These are phyloP conservation scores for Periconia macrospinosa DNA, from an alignment of 2,329 filamentous ascomycete genomes.

Conservation along the genomic window DNA sequence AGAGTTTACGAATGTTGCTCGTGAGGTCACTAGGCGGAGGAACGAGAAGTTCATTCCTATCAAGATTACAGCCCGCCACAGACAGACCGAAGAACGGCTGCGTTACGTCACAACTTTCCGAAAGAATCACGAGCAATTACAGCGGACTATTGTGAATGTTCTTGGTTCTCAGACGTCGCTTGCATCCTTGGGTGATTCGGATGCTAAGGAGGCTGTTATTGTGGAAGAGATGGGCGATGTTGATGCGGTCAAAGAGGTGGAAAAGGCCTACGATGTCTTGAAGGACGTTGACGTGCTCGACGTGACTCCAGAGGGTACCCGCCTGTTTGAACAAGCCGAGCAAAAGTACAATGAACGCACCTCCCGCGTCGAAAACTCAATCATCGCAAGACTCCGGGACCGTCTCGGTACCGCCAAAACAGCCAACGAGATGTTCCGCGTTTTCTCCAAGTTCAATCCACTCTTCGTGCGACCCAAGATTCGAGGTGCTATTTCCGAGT, in stretches of 20 bases:
- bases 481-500: constrained; percentile 94
- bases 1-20: constrained; percentile 95
- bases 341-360: constrained; percentile 97
- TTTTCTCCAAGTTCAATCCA: constrained; percentile 99
- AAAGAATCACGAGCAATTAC: constrained; percentile 95
- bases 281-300: constrained; percentile 95
- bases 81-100: constrained; percentile 84
- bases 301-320: constrained; percentile 85
- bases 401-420: constrained; percentile 93
- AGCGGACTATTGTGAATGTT: constrained; percentile 95
- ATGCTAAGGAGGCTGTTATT: constrained; percentile 58
- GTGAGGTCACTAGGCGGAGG: constrained; percentile 88
- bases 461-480: constrained; percentile 99
- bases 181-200: constrained; percentile 44
- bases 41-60: constrained; percentile 99
- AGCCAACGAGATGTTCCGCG: constrained; percentile 99
- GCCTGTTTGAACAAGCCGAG: constrained; percentile 90
- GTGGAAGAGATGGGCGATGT: constrained; percentile 96
- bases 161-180: constrained; percentile 65
- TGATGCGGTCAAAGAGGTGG: constrained; percentile 94
- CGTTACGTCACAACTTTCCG: constrained; percentile 95
- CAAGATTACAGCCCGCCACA: constrained; percentile 87
- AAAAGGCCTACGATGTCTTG: constrained; percentile 89
- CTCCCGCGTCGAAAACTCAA: constrained; percentile 96
- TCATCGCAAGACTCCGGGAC: constrained; percentile 91